A percentile compares a stretch with the other conserved stretches of the same genome.
Conservation (phyloP, 805 yeast species). For the Ogataea paradorogensis region DNA sequence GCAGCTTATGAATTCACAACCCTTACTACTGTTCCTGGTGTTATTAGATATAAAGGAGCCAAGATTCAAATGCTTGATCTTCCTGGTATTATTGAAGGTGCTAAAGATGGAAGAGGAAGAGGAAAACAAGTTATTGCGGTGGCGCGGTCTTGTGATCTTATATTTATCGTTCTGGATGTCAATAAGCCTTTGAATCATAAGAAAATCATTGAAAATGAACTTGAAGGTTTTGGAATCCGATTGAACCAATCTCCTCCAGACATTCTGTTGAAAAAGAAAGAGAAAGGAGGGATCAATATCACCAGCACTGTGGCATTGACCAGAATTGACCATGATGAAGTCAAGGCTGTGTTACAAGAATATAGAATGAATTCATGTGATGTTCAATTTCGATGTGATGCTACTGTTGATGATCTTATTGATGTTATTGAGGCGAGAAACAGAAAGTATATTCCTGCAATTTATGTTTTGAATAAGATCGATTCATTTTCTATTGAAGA, state of each 20-base stretch:
- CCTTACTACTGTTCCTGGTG: slow-evolving; percentile 95
- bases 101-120: slow-evolving; percentile 88
- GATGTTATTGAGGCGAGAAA: slow-evolving; percentile 89
- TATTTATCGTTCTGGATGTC: slow-evolving; percentile 92
- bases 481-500: slow-evolving; percentile 95
- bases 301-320: slow-evolving; percentile 93
- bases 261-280: slow-evolving; percentile 86
- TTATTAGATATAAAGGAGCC: slow-evolving; percentile 93
- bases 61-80: slow-evolving; percentile 93
- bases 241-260: slow-evolving; percentile 91
- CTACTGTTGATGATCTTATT: slow-evolving; percentile 93
- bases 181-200: slow-evolving; percentile 95
- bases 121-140: slow-evolving; percentile 98
- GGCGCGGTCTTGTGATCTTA: slow-evolving; percentile 93
- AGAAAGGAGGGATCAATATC: slow-evolving; percentile 91
- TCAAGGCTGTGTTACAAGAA: slow-evolving; percentile 93
- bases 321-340: slow-evolving; percentile 87
- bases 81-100: slow-evolving; percentile 90
- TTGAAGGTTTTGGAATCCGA: slow-evolving; percentile 97
- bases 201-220: slow-evolving; percentile 87
- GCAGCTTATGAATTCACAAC: slow-evolving; percentile 98
- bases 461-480: slow-evolving; percentile 92
- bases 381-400: slow-evolving; percentile 94
- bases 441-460: slow-evolving; percentile 92
- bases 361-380: slow-evolving; percentile 95